Evolutionary conservation across 208 protist genomes (phyloP).

Genomic region (Leishmania guyanensis): DNA sequence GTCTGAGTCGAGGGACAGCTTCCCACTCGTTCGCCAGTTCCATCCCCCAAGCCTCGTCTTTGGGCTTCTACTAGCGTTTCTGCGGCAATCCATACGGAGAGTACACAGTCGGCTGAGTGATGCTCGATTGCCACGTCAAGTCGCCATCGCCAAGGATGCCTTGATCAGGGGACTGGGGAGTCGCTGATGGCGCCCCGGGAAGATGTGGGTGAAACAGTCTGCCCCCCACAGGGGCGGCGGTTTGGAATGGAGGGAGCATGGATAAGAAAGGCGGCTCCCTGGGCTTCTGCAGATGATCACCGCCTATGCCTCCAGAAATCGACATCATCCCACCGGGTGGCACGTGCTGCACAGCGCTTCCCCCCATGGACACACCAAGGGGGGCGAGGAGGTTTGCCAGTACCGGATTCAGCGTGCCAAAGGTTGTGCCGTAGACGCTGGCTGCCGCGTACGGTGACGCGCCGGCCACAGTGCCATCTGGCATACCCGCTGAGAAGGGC

Average conservation of each 20-base stretch:
- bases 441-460: not conserved
- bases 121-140: conserved; percentile 1
- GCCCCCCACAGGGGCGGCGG: not conserved
- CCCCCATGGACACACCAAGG: conserved; percentile 4
- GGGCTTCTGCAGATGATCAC: not conserved
- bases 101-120: conserved; percentile 13
- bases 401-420: conserved; percentile 22
- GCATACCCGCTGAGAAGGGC: conserved; percentile 1
- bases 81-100: not conserved
- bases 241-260: not conserved
- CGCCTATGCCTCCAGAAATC: not conserved
- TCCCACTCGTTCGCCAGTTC: not conserved
- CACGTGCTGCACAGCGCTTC: not conserved
- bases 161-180: not conserved
- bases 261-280: conserved; percentile 6
- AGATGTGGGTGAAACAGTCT: not conserved
- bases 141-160: conserved; percentile 24
- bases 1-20: not conserved
- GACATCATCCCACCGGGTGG: conserved; percentile 4
- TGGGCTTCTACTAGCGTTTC: not conserved
- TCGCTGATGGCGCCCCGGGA: not conserved
- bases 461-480: not conserved
- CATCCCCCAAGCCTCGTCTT: not conserved
- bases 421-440: conserved; percentile 8
- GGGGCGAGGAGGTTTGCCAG: conserved; percentile 22